Conservation (phyloP, 2,329 filamentous ascomycete species). For the Alternaria alternata region DNA sequence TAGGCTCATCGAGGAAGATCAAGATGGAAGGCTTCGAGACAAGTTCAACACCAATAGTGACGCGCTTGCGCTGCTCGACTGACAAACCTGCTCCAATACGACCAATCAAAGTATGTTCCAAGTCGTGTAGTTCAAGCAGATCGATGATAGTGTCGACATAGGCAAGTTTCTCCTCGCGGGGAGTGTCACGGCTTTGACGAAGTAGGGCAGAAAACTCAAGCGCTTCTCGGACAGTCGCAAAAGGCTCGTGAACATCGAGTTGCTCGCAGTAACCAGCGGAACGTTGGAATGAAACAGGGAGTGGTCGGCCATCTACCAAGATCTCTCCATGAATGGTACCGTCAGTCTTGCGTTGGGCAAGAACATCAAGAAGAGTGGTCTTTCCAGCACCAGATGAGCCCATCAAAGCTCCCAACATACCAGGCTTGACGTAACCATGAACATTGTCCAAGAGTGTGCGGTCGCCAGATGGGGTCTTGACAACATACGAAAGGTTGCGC, state of each 20-base stretch:
- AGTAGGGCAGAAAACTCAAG: conserved; percentile 43
- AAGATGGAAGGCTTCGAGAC: conserved; percentile 68
- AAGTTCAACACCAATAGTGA: conserved; percentile 67
- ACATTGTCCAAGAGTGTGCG: conserved; percentile 61
- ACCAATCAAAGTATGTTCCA: conserved; percentile 39
- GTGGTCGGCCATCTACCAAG: conserved; percentile 39
- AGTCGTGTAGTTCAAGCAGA: conserved; percentile 35
- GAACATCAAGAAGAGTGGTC: conserved; percentile 44
- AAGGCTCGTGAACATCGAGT: conserved; percentile 41
- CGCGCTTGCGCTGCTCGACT: conserved; percentile 67
- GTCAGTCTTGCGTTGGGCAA: conserved; percentile 40
- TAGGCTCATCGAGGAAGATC: conserved; percentile 79
- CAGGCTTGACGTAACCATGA: conserved; percentile 63
- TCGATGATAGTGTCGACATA: conserved; percentile 42
- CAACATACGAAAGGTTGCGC: conserved; percentile 66
- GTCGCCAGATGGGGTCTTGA: conserved; percentile 53
- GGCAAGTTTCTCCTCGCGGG: conserved; percentile 33
- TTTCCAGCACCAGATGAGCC: conserved; percentile 46
- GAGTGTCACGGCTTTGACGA: conserved; percentile 32
- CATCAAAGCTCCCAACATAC: conserved; percentile 56
- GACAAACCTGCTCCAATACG: conserved; percentile 37
- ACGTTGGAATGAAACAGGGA: conserved; percentile 40
- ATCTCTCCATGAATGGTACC: conserved; percentile 40
- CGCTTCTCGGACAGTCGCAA: conserved; percentile 40
- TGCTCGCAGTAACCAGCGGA: conserved; percentile 48